Conservation (phyloP, 1,139 yeast species). For the Pichia sp. region DNA sequence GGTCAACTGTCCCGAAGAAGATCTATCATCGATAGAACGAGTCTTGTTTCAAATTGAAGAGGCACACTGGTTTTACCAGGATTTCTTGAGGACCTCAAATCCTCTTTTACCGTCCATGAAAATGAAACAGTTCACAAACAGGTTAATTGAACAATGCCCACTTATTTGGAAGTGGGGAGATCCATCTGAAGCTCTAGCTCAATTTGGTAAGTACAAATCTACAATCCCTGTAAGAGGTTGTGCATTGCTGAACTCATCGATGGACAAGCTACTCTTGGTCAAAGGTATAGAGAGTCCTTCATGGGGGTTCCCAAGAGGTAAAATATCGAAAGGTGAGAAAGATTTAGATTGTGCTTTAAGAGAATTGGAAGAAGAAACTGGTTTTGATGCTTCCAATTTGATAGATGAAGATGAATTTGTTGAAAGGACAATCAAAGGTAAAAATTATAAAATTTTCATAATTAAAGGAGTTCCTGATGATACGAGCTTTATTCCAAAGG, state of each 20-base stretch:
- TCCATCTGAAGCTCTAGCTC: constrained; percentile 66
- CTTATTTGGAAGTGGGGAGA: constrained; percentile 83
- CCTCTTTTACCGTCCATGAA: constrained; percentile 75
- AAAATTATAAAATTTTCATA: constrained; percentile 79
- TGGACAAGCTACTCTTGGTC: constrained; percentile 72
- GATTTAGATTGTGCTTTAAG: constrained; percentile 93
- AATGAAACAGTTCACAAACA: constrained; percentile 73
- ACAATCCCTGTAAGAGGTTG: constrained; percentile 96
- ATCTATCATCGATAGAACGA: constrained; percentile 78
- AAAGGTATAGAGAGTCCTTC: constrained; percentile 78
- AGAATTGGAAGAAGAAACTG: constrained; percentile 94
- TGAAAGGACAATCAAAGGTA: constrained; percentile 78
- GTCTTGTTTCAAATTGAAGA: constrained; percentile 94
- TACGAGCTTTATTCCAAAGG: constrained; percentile 68
- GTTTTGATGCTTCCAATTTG: constrained; percentile 71
- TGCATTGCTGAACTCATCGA: constrained; percentile 69
- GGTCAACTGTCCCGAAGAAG: constrained; percentile 88
- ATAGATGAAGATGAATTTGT: constrained; percentile 68
- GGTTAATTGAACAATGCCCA: constrained; percentile 75
- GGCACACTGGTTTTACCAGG: constrained; percentile 97
- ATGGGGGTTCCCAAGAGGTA: constrained; percentile 98
- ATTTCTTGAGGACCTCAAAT: constrained; percentile 69
- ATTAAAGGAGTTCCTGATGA: constrained; percentile 78
- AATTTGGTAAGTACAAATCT: constrained; percentile 80
- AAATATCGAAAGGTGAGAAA: constrained; percentile 87